phyloP scores from a whole-genome alignment of 2,329 filamentous ascomycete species.

The Fusarium verrucosum region DNA sequence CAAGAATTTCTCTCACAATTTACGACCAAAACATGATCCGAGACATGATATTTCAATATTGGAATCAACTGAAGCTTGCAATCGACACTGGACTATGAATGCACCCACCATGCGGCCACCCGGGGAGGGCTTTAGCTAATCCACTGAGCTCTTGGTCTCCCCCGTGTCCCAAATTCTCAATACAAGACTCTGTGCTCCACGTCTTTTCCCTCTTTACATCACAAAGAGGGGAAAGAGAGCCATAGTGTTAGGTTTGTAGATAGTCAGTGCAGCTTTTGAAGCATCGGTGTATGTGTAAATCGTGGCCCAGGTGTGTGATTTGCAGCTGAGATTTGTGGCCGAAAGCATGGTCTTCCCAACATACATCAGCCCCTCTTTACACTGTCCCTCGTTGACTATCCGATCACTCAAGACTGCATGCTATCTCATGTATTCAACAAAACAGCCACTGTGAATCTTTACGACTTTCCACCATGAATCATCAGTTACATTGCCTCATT shows the following conservation, averaged over 20 bases:
- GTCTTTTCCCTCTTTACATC: fast-evolving
- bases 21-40: not conserved
- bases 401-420: not conserved
- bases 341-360: too few species aligned
- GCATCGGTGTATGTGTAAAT: too few species aligned
- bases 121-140: not conserved
- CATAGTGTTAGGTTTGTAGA: too few species aligned
- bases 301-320: too few species aligned
- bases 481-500: not conserved
- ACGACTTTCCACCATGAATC: not conserved
- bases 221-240: too few species aligned
- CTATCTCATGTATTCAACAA: not conserved
- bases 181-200: not conserved
- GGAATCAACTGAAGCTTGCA: not conserved
- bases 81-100: not conserved
- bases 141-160: not conserved
- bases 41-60: not conserved
- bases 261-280: too few species aligned
- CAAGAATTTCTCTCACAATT: too few species aligned
- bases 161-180: not conserved
- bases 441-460: not conserved
- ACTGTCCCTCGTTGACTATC: not conserved
- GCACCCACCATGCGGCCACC: not conserved
- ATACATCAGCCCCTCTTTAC: not conserved
- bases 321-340: too few species aligned